Conservation (phyloP, 176 grass and related monocot genomes). For the Typha latifolia region DNA sequence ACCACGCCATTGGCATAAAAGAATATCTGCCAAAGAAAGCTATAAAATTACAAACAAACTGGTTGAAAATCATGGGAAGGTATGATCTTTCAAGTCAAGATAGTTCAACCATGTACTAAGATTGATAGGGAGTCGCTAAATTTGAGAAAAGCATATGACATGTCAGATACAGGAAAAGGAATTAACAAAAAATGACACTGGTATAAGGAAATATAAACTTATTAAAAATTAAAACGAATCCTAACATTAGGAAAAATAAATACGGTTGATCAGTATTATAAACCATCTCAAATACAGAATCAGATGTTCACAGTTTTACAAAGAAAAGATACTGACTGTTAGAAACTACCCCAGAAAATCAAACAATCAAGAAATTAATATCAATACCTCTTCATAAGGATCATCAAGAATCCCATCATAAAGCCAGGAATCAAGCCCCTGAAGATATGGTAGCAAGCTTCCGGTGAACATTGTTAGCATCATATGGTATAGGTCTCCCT, state of each 20-base stretch:
- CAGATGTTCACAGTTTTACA: no score
- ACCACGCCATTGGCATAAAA: conserved; percentile 72
- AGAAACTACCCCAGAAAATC: neutral
- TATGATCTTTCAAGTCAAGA: neutral
- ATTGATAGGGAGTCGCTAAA: neutral
- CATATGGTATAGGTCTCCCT: conserved; percentile 84
- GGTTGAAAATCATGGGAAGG: neutral
- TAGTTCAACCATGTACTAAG: neutral
- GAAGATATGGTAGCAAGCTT: conserved; percentile 86
- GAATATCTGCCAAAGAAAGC: conserved; percentile 56
- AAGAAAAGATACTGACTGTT: neutral
- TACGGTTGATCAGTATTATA: no score
- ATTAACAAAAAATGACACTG: no score
- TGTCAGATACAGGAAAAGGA: no score
- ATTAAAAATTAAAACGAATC: no score
- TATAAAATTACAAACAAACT: neutral
- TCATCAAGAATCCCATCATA: conserved; percentile 98
- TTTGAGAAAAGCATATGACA: no score
- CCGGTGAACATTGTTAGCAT: conserved; percentile 59
- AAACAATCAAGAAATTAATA: neutral
- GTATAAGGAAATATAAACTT: no score
- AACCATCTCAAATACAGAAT: no score
- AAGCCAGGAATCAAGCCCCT: conserved; percentile 86
- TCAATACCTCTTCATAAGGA: conserved; percentile 79
- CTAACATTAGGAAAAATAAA: no score